These are phyloP conservation scores for Pseudogymnoascus sp. DNA, from an alignment of 2,329 filamentous ascomycete genomes.

Conservation along the genomic window DNA sequence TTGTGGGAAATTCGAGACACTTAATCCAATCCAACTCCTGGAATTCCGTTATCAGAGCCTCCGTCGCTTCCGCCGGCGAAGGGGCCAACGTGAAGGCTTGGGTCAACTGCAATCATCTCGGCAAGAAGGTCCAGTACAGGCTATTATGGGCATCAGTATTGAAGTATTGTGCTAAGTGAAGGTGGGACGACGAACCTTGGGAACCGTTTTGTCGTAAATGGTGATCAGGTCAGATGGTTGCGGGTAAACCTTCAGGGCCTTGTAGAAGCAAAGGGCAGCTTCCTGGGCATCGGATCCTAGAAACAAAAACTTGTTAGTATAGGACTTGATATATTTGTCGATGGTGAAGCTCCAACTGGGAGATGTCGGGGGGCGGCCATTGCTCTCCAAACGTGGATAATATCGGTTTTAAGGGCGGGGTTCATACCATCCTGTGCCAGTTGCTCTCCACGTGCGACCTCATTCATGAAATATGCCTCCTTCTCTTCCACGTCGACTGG, in stretches of 20 bases:
- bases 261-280: slow-evolving; percentile 93
- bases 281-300: slow-evolving; percentile 65
- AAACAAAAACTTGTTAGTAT: slow-evolving; percentile 11
- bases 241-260: slow-evolving; percentile 96
- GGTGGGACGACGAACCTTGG: slow-evolving; percentile 59
- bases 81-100: slow-evolving; percentile 55
- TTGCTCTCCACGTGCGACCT: slow-evolving; percentile 81
- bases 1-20: slow-evolving; percentile 5
- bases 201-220: slow-evolving; percentile 98
- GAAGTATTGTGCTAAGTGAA: not conserved
- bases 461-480: slow-evolving; percentile 93
- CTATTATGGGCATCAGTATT: slow-evolving; percentile 35
- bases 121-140: slow-evolving; percentile 91
- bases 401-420: not conserved
- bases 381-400: not conserved
- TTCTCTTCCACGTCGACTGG: slow-evolving; percentile 84
- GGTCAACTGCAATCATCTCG: slow-evolving; percentile 95
- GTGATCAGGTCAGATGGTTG: slow-evolving; percentile 84
- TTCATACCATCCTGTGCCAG: slow-evolving; percentile 72
- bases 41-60: slow-evolving; percentile 26
- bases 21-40: slow-evolving; percentile 27
- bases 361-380: not conserved
- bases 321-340: not conserved
- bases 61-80: slow-evolving; percentile 22
- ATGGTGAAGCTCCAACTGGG: not conserved